Evolutionary conservation across 352 stramenopile species (phyloP).

Genomic region (Globisporangium spinosum): DNA sequence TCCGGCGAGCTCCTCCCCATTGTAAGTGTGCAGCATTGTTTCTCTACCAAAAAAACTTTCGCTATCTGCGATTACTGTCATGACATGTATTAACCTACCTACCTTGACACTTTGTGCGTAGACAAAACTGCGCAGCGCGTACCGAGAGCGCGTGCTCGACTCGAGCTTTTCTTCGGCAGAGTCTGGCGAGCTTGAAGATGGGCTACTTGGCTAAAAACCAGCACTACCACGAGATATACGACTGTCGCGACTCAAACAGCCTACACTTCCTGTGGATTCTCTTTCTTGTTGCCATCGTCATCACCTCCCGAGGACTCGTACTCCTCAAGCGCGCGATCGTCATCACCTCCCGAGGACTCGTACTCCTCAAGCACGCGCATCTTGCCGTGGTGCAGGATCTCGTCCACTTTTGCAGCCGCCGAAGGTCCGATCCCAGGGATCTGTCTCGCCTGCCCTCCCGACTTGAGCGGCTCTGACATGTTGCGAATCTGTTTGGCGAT

Average conservation of each 20-base stretch:
- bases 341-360: constrained; percentile 4
- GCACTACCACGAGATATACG: neutral
- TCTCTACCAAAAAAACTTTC: neutral
- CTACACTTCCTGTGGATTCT: constrained; percentile 2
- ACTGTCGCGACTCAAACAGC: neutral
- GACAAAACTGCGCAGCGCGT: constrained; percentile 16
- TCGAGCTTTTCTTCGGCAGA: constrained; percentile 31
- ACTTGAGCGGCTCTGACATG: constrained; percentile 24
- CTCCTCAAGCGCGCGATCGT: constrained; percentile 20
- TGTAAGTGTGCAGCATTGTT: constrained; percentile 17
- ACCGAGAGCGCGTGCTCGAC: constrained; percentile 19
- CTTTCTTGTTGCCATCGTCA: constrained; percentile 6
- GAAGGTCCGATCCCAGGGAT: constrained; percentile 31
- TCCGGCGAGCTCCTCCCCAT: constrained; percentile 46
- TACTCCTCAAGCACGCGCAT: constrained; percentile 30
- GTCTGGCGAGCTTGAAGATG: constrained; percentile 36
- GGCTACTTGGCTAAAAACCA: neutral
- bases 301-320: constrained; percentile 8
- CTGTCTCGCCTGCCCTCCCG: constrained; percentile 22
- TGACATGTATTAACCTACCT: neutral
- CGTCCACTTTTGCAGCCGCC: constrained; percentile 35
- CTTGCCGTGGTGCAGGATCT: constrained; percentile 31
- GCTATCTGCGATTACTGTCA: neutral
- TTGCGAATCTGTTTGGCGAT: constrained; percentile 40
- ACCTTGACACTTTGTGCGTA: constrained; percentile 8